Percentiles rank a stretch among this genome's conserved stretches.
phyloP scores from a whole-genome alignment of 257 asterid genomes.

The Nicotiana tabacum region DNA sequence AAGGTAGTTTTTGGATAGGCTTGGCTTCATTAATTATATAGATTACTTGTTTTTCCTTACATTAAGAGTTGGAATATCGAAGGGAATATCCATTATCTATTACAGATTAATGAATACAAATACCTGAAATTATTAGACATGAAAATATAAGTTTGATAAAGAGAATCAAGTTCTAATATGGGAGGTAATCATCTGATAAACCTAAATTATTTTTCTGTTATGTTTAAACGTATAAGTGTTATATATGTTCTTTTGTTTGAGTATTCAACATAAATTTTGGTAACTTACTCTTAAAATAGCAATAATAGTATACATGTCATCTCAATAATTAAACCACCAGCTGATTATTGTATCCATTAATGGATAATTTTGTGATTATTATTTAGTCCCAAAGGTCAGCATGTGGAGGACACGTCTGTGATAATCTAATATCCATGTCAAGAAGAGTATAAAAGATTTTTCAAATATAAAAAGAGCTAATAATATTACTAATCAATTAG shows the following conservation, averaged over 20 bases:
- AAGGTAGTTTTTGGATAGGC: too few relatives aligned
- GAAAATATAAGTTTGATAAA: background rate
- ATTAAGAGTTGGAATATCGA: too few relatives aligned
- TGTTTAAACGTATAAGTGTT: too few relatives aligned
- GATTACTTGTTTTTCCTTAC: too few relatives aligned
- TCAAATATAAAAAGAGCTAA: too few relatives aligned
- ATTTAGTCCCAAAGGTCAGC: conserved; percentile 5
- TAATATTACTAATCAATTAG: background rate
- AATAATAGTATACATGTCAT: background rate
- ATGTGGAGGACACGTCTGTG: conserved; percentile 11
- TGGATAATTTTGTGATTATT: background rate
- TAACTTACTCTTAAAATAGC: background rate
- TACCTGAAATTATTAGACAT: too few relatives aligned
- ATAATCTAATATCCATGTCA: background rate
- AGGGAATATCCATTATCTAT: too few relatives aligned
- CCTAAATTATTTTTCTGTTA: too few relatives aligned
- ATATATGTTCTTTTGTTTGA: background rate
- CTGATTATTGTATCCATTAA: background rate
- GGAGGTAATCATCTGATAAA: too few relatives aligned
- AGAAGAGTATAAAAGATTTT: background rate
- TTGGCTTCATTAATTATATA: too few relatives aligned
- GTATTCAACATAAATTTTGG: background rate
- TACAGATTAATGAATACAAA: too few relatives aligned
- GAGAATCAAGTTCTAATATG: too few relatives aligned
- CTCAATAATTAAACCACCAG: background rate